Evolutionary conservation across 495 filamentous ascomycete species (phyloP).

Genomic region (Lophiotrema nucula): DNA sequence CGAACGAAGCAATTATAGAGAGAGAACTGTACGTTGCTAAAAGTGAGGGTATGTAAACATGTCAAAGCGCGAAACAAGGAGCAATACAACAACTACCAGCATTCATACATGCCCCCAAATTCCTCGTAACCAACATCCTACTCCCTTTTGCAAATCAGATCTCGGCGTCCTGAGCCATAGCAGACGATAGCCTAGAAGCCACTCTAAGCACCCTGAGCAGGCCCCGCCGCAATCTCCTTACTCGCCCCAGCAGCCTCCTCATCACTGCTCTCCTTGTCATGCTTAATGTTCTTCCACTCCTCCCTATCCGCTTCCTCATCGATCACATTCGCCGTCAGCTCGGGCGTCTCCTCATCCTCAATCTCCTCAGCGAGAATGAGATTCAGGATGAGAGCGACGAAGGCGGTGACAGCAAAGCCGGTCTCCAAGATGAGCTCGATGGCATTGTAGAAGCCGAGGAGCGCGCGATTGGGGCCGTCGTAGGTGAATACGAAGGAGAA

Average conservation of each 20-base stretch:
- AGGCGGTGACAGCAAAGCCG: conserved; percentile 69
- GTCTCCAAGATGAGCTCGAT: conserved; percentile 80
- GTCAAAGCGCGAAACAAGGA: too few species aligned
- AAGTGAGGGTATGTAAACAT: neutral
- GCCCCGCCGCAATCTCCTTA: conserved; percentile 8
- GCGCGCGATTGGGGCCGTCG: conserved; percentile 63
- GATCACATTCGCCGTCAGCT: conserved; percentile 37
- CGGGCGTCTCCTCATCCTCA: conserved; percentile 53
- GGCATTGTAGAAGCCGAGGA: conserved; percentile 79
- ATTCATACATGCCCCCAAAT: too few species aligned
- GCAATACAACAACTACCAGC: too few species aligned
- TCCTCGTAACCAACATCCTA: too few species aligned
- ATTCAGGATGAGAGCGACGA: conserved; percentile 72
- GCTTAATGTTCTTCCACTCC: conserved; percentile 36
- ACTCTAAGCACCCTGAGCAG: too few species aligned
- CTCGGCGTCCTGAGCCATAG: too few species aligned
- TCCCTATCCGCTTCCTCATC: conserved; percentile 36
- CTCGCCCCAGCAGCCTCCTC: conserved; percentile 11
- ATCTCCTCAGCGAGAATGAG: conserved; percentile 69
- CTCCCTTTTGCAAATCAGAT: too few species aligned
- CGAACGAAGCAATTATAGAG: too few species aligned
- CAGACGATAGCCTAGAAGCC: too few species aligned
- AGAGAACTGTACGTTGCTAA: too few species aligned
- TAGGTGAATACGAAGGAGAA: conserved; percentile 70
- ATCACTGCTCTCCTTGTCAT: conserved; percentile 26